A percentile compares a stretch with the other conserved stretches of the same genome.
These are phyloP conservation scores for Larix sibirica DNA, from an alignment of 83 land plant species.

Conservation along the genomic window DNA sequence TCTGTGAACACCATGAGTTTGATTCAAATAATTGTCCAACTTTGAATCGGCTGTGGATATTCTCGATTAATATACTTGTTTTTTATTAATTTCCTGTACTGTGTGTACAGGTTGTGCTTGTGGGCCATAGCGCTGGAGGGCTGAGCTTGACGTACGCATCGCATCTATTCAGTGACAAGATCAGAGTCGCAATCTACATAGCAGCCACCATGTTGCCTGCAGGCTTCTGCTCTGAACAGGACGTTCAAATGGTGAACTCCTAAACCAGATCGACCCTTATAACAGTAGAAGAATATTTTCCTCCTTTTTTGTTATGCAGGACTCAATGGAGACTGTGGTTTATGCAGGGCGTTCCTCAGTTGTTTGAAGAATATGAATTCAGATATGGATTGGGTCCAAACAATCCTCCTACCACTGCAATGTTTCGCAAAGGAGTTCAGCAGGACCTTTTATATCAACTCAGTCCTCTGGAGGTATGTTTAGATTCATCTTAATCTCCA, in stretches of 20 bases:
- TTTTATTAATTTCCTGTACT: neutral
- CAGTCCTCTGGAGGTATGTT: neutral
- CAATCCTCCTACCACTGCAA: slow-evolving; percentile 38
- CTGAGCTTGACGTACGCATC: slow-evolving; percentile 38
- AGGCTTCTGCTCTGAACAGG: neutral
- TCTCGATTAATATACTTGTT: neutral
- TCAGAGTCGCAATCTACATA: slow-evolving; percentile 15
- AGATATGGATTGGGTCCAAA: slow-evolving; percentile 35
- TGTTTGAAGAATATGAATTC: slow-evolving; percentile 24
- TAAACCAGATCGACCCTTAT: neutral
- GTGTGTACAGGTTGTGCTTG: slow-evolving; percentile 42
- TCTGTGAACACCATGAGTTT: too few relatives aligned
- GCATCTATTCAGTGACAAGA: slow-evolving; percentile 28
- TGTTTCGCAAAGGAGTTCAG: slow-evolving; percentile 30
- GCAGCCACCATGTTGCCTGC: slow-evolving; percentile 6
- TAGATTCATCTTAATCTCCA: too few relatives aligned
- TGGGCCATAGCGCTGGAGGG: slow-evolving; percentile 68
- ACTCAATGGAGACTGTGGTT: neutral
- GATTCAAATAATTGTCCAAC: too few relatives aligned
- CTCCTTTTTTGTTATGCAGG: too few relatives aligned
- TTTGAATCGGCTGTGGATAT: too few relatives aligned
- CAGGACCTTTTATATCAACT: slow-evolving; percentile 27
- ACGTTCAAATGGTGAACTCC: neutral
- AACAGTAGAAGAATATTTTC: too few relatives aligned
- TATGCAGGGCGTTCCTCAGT: slow-evolving; percentile 44